Evolutionary conservation across 2,329 filamentous ascomycete species (phyloP).

Genomic region (Chrysosporium queenslandicum): DNA sequence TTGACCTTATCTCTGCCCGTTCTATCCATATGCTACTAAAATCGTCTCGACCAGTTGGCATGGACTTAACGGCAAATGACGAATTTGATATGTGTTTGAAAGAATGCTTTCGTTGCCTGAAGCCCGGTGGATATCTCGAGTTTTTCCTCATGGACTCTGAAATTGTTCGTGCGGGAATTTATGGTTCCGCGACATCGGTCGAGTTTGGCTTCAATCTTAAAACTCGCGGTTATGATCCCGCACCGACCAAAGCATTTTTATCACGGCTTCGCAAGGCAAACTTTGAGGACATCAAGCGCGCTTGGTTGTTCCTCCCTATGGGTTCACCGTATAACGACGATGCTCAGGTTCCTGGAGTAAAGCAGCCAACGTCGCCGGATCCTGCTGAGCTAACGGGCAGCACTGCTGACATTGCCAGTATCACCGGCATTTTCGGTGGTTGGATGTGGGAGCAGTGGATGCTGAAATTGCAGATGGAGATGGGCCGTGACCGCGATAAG

Average conservation of each 20-base stretch:
- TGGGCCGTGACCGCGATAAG: constrained; percentile 52
- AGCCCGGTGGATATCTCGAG: constrained; percentile 86
- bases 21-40: constrained; percentile 79
- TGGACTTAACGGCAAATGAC: constrained; percentile 56
- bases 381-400: constrained; percentile 50
- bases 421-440: constrained; percentile 72
- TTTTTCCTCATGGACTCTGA: constrained; percentile 85
- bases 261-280: constrained; percentile 61
- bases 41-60: constrained; percentile 44
- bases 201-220: constrained; percentile 88
- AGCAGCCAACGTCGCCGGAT: constrained; percentile 41
- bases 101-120: constrained; percentile 84
- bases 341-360: constrained; percentile 21
- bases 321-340: constrained; percentile 36
- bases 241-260: constrained; percentile 72
- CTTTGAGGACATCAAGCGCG: constrained; percentile 70
- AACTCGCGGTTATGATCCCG: constrained; percentile 80
- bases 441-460: constrained; percentile 98
- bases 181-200: constrained; percentile 70
- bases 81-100: constrained; percentile 78
- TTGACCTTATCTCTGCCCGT: constrained; percentile 83
- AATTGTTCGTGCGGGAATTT: constrained; percentile 71
- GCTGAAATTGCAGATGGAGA: constrained; percentile 76
- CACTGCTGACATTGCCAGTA: constrained; percentile 59
- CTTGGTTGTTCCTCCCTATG: constrained; percentile 84